Evolutionary conservation across 768 basidiomycete species (phyloP), one percentile per base, ranked within the genome.

Genomic region (Podaxis sp.): DNA sequence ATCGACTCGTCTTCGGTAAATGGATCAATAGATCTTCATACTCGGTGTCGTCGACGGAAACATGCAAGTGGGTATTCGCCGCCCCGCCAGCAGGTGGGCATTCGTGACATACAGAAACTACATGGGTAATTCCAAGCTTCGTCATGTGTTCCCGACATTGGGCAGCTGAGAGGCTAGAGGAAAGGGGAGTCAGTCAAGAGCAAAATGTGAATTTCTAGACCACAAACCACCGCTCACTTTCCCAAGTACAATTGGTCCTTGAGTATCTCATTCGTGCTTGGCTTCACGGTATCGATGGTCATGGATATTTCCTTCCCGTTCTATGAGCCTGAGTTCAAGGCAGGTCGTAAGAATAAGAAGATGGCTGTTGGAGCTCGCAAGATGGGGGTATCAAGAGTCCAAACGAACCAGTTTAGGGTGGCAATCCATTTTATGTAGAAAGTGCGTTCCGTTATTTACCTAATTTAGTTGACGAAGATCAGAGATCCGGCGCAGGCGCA

Each of bases 11-110:
- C 16, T 69, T 61, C 2, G 86, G 83, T 1, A 91, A 74, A 64
- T 88, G 80, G n/a, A 86, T 83, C 14, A 90, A 80, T 25, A 91
- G 76, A 44, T 83, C 75, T 21, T 77, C 77, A 61, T 79, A 79
- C 59, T 82, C 80, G 13, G 74, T 70, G 62, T 83, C 80, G 11
- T 79, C 67, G 3, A 83, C 74, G 5, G 73, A 48, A 21, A 82
- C 77, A 35, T 65, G 67, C 53, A 79, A 61, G 62, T 80, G 78
- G 52, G 77, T 74, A 14, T 71, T 69, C 2, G 62, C 36, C 9
- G 21, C 23, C 32, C 59, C 59, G 5, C 71, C 75, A 1, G 76
- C 74, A 13, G 83, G 81, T 0, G 76, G 70, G 60, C 76, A 77
- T n/a, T 86, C 83, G 0, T 76, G 77, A 63, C 85, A 87, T 50